phyloP scores from a whole-genome alignment of 1,284 basidiomycete genomes.

The Puccinia triticina region DNA sequence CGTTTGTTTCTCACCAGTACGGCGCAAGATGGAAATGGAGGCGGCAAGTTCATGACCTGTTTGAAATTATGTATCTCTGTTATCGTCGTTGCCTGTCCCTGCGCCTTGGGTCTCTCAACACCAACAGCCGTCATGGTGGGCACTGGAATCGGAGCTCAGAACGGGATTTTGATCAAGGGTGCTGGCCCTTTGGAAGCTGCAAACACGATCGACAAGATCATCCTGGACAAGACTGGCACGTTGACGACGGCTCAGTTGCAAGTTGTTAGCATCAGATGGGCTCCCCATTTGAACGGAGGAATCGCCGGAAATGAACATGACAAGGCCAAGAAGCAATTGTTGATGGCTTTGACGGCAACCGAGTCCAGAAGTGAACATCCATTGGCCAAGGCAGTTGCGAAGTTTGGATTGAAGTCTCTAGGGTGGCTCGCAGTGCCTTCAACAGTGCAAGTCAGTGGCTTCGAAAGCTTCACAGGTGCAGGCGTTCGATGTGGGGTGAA shows the following conservation, averaged over 20 bases:
- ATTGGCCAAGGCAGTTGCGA: slow-evolving; percentile 84
- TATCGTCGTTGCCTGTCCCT: slow-evolving; percentile 97
- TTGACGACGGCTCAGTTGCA: slow-evolving; percentile 83
- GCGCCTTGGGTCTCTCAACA: slow-evolving; percentile 91
- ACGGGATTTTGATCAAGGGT: slow-evolving; percentile 98
- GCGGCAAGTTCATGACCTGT: slow-evolving; percentile 78
- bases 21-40: slow-evolving; percentile 17
- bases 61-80: slow-evolving; percentile 97
- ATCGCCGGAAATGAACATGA: background rate
- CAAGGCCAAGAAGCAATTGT: slow-evolving; percentile 55
- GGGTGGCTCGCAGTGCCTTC: slow-evolving; percentile 61
- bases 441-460: slow-evolving; percentile 64
- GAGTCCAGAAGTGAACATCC: slow-evolving; percentile 95
- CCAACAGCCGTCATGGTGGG: slow-evolving; percentile 99
- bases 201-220: slow-evolving; percentile 75
- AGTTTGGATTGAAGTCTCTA: slow-evolving; percentile 74
- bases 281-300: slow-evolving; percentile 61
- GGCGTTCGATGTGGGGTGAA: slow-evolving; percentile 69
- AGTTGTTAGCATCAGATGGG: slow-evolving; percentile 78
- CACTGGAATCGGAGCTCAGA: slow-evolving; percentile 92
- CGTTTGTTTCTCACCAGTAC: slow-evolving; percentile 67
- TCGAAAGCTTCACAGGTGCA: slow-evolving; percentile 84
- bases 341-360: slow-evolving; percentile 74
- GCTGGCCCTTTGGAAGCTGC: slow-evolving; percentile 91
- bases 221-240: slow-evolving; percentile 97